Evolutionary conservation across 2,329 filamentous ascomycete species (phyloP), one percentile per base, ranked within the genome.

Genomic region (Alternaria longipes): DNA sequence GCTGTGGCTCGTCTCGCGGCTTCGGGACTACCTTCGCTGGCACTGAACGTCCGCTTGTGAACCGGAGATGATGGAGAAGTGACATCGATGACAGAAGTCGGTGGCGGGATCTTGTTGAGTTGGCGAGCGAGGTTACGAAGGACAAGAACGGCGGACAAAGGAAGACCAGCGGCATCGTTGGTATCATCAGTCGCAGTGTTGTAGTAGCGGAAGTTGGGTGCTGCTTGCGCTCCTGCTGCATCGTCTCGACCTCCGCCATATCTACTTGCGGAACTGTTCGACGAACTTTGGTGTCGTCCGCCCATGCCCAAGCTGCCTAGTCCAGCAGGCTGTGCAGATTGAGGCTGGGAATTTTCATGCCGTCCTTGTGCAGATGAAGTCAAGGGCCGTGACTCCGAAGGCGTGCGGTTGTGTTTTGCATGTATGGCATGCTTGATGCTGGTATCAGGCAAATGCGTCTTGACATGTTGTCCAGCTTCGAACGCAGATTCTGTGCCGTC

Each of bases 131-230:
- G 87, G 74, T 95, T 95, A 30, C 92, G 87, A 46, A 95, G 84
- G 36, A 95, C 90, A 28, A 94, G 83, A 14, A 91, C 89, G 3
- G 91, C 90, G 56, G 90, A 91, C 7, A 94, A 83, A n/a, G 92
- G 91, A 36, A 94, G 89, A 5, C 92, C 92, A 1, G 90, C 90
- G 3, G 91, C 89, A 71, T 93, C 83, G 55, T 69, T 67, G 5
- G 75, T 74, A 66, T 86, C 84, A 63, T 86, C 84, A 14, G 79
- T 78, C 1, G 79, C 75, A n/a, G 83, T 84, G 52, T 82, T 82
- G 66, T 80, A 78, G 66, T 79, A 81, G 36, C 75, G 70, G 64
- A 78, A 73, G 44, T 78, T 69, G 22, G 71, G 74, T 3, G 64
- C 53, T 18, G 69, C 66, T 38, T 71, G 66, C 30, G 64, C 57